Evolutionary conservation across 108 stramenopile species (phyloP), one percentile per base, ranked within the genome.

Genomic region (Skeletonema costatum): DNA sequence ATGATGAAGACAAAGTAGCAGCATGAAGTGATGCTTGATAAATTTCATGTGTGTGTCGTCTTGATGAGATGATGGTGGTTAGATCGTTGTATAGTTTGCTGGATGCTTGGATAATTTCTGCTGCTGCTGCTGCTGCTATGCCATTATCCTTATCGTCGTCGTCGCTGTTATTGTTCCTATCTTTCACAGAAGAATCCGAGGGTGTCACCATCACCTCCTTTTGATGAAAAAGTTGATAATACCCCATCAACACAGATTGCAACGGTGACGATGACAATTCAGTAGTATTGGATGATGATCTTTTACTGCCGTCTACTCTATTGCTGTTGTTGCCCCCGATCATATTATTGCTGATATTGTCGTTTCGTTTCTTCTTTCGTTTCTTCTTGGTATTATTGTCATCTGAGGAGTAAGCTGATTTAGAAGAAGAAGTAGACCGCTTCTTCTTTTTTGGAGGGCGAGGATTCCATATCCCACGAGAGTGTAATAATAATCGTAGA

Each of bases 241-340:
- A 80, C 16, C 79, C 79, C 72, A 68, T 35, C 6, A 80, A 35
- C 6, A 80, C 56, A 21, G 69, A 68, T 38, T 48, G 67, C 66
- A 80, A 36, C 14, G 75, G 74, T 1, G 74, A 19, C 16, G 33
- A 19, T 16, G 33, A 19, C 12, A 51, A 11, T 60, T 60, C 21
- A n/a, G 5, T 36, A 44, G 1, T 16, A 16, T 12, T 16, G 14
- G 42, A 41, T 41, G 39, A 11, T 11, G 5, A 14, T 36, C 38
- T 19, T 5, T 13, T 1, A 14, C 53, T 38, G 0, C 32, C 67
- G 13, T 33, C 50, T 25, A 25, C 25, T 25, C 25, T 36, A 14
- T 21, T 2, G 16, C 16, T 36, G 25, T 12, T 13, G 6, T 67
- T 60, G 30, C 58, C 19, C 35, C 35, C 35, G 6, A 2, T n/a